Base-by-base conservation (phyloP, 2,329 filamentous ascomycete species). In the Hypoxylon sp. region DNA sequence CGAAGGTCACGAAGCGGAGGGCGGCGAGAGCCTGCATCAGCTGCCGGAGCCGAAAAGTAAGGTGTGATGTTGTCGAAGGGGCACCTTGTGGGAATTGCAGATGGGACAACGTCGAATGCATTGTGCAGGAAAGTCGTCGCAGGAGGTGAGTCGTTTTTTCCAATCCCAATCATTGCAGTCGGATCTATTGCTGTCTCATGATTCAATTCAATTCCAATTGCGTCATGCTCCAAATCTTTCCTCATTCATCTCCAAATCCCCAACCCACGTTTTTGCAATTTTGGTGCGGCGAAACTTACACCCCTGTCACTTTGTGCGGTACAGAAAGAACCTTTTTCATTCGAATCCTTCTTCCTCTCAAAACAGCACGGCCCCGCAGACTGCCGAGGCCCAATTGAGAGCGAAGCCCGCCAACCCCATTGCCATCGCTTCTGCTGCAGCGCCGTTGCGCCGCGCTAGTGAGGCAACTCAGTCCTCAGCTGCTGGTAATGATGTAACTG, bases 21-120 rank as follows among this genome's bases (percentile, higher is more conserved):
- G 94, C 95, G n/a, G 94, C 94, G 8, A 92, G 95, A 74, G 95
- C 95, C 17, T 98, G 95, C 79, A 93, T 94, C 25, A 75, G 74
- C 54, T 97, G 95, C 81, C 89, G 95, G 75, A 90, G 92, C 64
- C 90, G 95, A 77, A 98, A 98, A 80, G 95, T 98, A 46, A 89
- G 95, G 64, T 98, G 95, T 83, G 95, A 98, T 83, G 94, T 97
- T 63, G 94, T 96, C 66, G 94, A 97, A 80, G 91, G 92, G 54
- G 91, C 91, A 48, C 94, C 94, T 1, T 97, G 94, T 80, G 94
- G 92, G 62, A 97, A 97, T 81, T 97, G 94, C 82, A 86, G 92
- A 71, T 88, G 92, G 83, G 92, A 94, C 79, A 90, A 92, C 78
- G 91, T 94, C 65, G 90, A 93, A 78, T 94, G 92, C 81, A 85